These are phyloP conservation scores for Salicornia ramosissima DNA, from an alignment of 148 eudicot species.

Conservation along the genomic window DNA sequence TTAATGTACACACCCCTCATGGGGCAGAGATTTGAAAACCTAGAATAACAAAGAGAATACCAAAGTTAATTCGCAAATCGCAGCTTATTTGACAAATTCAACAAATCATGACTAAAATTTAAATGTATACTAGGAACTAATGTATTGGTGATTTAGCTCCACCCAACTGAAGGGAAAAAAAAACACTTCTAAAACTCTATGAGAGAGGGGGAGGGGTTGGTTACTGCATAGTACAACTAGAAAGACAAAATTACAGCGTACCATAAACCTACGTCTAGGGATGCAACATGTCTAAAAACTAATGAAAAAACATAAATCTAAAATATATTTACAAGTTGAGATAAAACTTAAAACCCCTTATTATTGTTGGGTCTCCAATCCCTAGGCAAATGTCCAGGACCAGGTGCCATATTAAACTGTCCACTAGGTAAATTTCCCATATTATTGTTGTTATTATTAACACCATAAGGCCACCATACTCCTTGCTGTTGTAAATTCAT, in stretches of 20 bases:
- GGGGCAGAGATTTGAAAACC: too few species aligned
- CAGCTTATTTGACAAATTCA: too few species aligned
- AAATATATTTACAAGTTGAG: constrained; percentile 15
- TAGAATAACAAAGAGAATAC: too few species aligned
- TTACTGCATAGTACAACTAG: not conserved
- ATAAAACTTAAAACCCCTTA: constrained; percentile 28
- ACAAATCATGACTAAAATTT: not conserved
- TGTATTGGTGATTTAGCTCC: too few species aligned
- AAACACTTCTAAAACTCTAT: too few species aligned
- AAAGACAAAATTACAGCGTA: not conserved
- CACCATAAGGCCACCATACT: constrained; percentile 34
- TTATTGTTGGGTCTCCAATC: constrained; percentile 34
- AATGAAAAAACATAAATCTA: not conserved
- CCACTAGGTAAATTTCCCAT: constrained; percentile 24
- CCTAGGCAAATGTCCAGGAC: constrained; percentile 18
- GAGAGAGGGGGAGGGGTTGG: too few species aligned
- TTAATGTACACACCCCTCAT: too few species aligned
- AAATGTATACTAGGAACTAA: too few species aligned
- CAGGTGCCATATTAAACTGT: constrained; percentile 23
- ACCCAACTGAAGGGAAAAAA: not conserved
- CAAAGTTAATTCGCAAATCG: too few species aligned
- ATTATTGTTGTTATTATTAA: too few species aligned
- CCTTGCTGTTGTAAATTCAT: constrained; percentile 30
- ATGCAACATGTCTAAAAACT: not conserved
- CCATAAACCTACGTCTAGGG: not conserved